Base-by-base conservation (phyloP, 2,329 filamentous ascomycete genomes). In the Exserohilum turcica region DNA sequence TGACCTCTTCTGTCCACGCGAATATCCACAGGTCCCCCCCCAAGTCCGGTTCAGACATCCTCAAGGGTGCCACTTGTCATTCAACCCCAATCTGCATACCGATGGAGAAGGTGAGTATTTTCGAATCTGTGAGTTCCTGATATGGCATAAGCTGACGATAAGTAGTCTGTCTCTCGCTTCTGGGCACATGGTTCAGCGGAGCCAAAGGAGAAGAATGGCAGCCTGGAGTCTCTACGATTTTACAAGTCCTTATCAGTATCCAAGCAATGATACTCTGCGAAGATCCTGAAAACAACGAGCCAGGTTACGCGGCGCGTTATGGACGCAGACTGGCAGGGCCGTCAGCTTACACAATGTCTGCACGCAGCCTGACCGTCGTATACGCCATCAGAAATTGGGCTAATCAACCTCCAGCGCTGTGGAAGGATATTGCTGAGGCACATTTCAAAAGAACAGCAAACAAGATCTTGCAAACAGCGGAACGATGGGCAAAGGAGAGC, bases 231-330 rank as follows among this genome's bases (percentile, higher is more conserved):
- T 82, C 80, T 6, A 82, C 79, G 1, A 67, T 82, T 5, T 67
- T 81, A 3, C 79, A 81, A 55, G 64, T 82, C 8, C 71, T 82
- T 10, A 77, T 84, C 18, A 81, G 78, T 40, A 80, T 84, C 47
- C 82, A 84, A 60, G 74, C 76, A 33, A 83, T 84, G 81, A 78
- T 84, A 18, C 76, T 84, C 48, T 80, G 76, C 57, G 76, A 78
- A 15, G 56, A 80, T 32, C 82, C 82, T 1, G 79, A 72, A 54
- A 78, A 75, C 71, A 84, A 84, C 64, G 80, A 84, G 63, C 82
- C 82, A 0, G 76, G 74, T 1, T 59, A 63, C 18, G 13, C 12
- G n/a, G 15, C n/a, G 31, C 12, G 6, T 9, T 8, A 1, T n/a
- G 24, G 21, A 24, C 21, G 21, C 7, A 24, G 4, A 24, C 4